These are phyloP conservation scores for Hyphopichia pseudoburtonii DNA, from an alignment of 1,139 yeast genomes.

Conservation along the genomic window DNA sequence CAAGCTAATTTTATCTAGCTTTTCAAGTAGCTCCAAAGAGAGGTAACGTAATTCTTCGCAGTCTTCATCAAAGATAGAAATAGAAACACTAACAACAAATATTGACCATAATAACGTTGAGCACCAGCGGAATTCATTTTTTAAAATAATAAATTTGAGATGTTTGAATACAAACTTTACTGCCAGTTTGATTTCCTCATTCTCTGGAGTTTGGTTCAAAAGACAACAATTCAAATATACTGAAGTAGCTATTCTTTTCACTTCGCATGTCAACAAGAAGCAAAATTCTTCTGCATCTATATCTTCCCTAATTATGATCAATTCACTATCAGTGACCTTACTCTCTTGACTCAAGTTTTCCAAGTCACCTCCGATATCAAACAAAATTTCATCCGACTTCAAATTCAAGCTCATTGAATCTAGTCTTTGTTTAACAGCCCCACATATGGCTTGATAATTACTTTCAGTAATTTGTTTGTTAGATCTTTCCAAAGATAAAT, in stretches of 20 bases:
- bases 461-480: slow-evolving; percentile 14
- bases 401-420: slow-evolving; percentile 11
- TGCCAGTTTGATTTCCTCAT: slow-evolving; percentile 12
- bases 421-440: slow-evolving; percentile 13
- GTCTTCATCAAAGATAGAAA: slow-evolving; percentile 19
- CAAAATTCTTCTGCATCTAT: slow-evolving; percentile 21
- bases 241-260: slow-evolving; percentile 23
- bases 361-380: slow-evolving; percentile 3
- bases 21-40: slow-evolving; percentile 22
- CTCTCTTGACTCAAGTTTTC: slow-evolving; percentile 3
- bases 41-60: slow-evolving; percentile 28
- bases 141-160: slow-evolving; percentile 24
- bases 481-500: slow-evolving; percentile 29
- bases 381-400: slow-evolving; percentile 3
- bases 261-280: slow-evolving; percentile 27
- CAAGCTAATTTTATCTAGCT: slow-evolving; percentile 22
- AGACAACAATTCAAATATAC: slow-evolving; percentile 29
- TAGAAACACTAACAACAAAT: slow-evolving; percentile 24
- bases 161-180: slow-evolving; percentile 17
- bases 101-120: slow-evolving; percentile 26
- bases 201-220: slow-evolving; percentile 18
- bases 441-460: slow-evolving; percentile 14
- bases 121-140: slow-evolving; percentile 28
- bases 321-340: slow-evolving; percentile 10
- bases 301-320: slow-evolving; percentile 10